phyloP scores from a whole-genome alignment of 805 yeast species.

The Candida maltosa region DNA sequence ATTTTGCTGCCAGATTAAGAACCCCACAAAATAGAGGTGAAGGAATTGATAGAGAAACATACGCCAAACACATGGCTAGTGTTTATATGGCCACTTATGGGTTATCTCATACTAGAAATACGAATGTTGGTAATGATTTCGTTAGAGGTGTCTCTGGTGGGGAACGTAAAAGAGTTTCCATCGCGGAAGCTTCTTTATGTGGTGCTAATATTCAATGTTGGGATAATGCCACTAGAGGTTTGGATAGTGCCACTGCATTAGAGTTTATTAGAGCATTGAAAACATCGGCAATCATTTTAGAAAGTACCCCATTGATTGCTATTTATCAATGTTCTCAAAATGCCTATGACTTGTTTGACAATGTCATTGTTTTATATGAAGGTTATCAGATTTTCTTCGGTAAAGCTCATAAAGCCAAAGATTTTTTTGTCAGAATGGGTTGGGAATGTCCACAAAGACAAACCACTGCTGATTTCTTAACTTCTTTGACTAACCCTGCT shows the following conservation, averaged over 20 bases:
- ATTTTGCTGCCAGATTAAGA: slow-evolving; percentile 53
- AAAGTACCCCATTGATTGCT: slow-evolving; percentile 59
- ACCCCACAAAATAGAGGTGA: slow-evolving; percentile 38
- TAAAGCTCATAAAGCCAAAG: slow-evolving; percentile 38
- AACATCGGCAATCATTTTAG: slow-evolving; percentile 53
- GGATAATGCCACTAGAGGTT: slow-evolving; percentile 71
- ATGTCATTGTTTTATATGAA: slow-evolving; percentile 42
- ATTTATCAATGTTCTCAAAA: slow-evolving; percentile 69
- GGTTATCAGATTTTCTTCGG: slow-evolving; percentile 46
- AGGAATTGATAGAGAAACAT: slow-evolving; percentile 29
- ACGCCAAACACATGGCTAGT: slow-evolving; percentile 39
- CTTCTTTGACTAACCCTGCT: slow-evolving; percentile 64
- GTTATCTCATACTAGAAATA: slow-evolving; percentile 55
- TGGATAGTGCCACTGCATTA: slow-evolving; percentile 68
- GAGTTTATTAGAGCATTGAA: slow-evolving; percentile 61
- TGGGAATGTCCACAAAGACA: slow-evolving; percentile 59
- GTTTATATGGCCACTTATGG: slow-evolving; percentile 49
- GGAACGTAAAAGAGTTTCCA: slow-evolving; percentile 68
- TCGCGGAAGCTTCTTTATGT: slow-evolving; percentile 59
- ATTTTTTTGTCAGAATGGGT: slow-evolving; percentile 58
- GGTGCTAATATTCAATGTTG: slow-evolving; percentile 56
- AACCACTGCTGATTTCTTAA: slow-evolving; percentile 66
- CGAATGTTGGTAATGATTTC: slow-evolving; percentile 65
- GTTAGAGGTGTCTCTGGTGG: slow-evolving; percentile 74
- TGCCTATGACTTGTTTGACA: slow-evolving; percentile 50